phyloP scores from a whole-genome alignment of 495 filamentous ascomycete genomes.

The Staphylotrichum tortipilum region DNA sequence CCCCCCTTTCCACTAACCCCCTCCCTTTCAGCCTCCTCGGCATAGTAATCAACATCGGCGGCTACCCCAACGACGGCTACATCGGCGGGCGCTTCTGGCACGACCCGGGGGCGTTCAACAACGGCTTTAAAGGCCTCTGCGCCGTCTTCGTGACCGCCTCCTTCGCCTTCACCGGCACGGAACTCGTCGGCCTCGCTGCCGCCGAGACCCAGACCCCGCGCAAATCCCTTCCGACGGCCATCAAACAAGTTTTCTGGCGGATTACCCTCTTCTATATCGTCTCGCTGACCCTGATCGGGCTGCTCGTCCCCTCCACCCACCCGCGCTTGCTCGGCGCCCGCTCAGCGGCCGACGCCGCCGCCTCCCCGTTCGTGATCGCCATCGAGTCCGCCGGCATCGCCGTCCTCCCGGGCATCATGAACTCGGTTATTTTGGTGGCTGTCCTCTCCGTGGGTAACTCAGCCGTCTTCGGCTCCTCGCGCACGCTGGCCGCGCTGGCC shows the following conservation, averaged over 20 bases:
- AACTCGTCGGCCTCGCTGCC: slow-evolving; percentile 85
- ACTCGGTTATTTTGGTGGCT: slow-evolving; percentile 80
- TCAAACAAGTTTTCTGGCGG: slow-evolving; percentile 95
- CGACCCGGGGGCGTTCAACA: slow-evolving; percentile 79
- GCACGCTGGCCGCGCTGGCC: slow-evolving; percentile 77
- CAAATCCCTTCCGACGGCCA: slow-evolving; percentile 74
- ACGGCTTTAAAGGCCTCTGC: slow-evolving; percentile 92
- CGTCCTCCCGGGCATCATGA: slow-evolving; percentile 75
- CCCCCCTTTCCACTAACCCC: background rate
- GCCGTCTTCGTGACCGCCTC: slow-evolving; percentile 88
- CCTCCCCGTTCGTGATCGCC: slow-evolving; percentile 85
- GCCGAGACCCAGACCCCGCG: slow-evolving; percentile 82
- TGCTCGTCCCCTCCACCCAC: slow-evolving; percentile 66
- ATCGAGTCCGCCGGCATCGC: slow-evolving; percentile 72
- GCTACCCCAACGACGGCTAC: slow-evolving; percentile 64
- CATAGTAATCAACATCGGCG: slow-evolving; percentile 70
- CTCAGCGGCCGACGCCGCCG: slow-evolving; percentile 54
- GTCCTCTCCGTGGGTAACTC: slow-evolving; percentile 84
- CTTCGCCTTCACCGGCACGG: slow-evolving; percentile 87
- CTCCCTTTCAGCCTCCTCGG: slow-evolving; percentile 60
- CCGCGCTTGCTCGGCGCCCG: slow-evolving; percentile 46
- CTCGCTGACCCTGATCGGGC: slow-evolving; percentile 61
- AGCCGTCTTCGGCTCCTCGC: slow-evolving; percentile 76
- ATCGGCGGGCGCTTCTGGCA: slow-evolving; percentile 79
- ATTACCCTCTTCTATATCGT: slow-evolving; percentile 83